phyloP scores from a whole-genome alignment of 768 basidiomycete genomes.

The Mycena galopus region DNA sequence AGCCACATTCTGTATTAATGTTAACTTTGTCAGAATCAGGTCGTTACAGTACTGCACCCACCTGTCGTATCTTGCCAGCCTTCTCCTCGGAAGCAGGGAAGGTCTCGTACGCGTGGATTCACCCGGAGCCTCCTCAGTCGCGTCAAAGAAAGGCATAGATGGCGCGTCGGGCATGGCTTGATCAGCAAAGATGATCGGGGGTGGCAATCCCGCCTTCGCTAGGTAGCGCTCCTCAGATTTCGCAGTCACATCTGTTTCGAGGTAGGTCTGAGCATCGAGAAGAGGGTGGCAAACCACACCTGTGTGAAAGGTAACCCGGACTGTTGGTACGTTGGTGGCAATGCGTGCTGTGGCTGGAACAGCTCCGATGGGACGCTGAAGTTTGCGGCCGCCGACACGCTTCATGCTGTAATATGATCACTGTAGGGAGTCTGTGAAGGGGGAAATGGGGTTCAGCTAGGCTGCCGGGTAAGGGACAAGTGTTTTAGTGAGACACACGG shows the following conservation, averaged over 20 bases:
- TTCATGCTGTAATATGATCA: not conserved
- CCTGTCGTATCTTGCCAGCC: slow-evolving; percentile 1
- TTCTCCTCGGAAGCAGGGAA: not conserved
- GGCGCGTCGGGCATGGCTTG: not conserved
- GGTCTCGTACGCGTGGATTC: not conserved
- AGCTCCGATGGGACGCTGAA: not conserved
- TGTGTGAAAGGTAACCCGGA: not conserved
- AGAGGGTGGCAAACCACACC: not conserved
- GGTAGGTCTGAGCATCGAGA: not conserved
- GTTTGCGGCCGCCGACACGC: not conserved
- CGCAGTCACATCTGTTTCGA: not conserved
- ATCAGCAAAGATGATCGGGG: not conserved
- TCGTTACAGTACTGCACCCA: not conserved
- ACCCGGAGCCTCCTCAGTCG: not conserved
- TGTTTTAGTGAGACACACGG: no score
- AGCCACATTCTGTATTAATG: slow-evolving; percentile 1
- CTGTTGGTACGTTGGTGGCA: not conserved
- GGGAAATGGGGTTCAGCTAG: not conserved
- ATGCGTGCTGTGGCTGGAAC: not conserved
- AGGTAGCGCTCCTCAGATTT: not conserved
- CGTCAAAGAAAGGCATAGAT: not conserved
- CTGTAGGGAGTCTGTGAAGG: no score
- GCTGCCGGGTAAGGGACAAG: no score
- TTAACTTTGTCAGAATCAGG: not conserved
- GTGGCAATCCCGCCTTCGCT: not conserved